These are phyloP conservation scores for Mediolabrus comicus DNA, from an alignment of 108 stramenopile species.

Conservation along the genomic window DNA sequence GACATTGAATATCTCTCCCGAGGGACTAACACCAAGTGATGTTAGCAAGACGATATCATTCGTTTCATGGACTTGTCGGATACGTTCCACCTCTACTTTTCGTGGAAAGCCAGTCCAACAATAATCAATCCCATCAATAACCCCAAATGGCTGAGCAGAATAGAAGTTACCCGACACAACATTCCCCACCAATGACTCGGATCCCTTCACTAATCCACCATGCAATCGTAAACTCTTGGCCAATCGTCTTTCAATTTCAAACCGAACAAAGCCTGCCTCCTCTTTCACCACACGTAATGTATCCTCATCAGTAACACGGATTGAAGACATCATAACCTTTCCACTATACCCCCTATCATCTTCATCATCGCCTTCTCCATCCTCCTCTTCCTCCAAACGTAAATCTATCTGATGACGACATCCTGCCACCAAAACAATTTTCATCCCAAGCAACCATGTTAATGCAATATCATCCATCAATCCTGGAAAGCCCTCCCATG, in stretches of 20 bases:
- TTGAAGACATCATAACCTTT: constrained; percentile 57
- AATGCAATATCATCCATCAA: constrained; percentile 92
- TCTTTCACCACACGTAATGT: constrained; percentile 88
- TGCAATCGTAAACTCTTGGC: constrained; percentile 73
- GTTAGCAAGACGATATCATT: constrained; percentile 93
- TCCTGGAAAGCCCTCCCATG: constrained; percentile 67
- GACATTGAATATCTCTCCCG: constrained; percentile 94
- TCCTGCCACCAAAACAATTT: constrained; percentile 82
- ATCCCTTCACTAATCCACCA: constrained; percentile 48
- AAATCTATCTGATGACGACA: constrained; percentile 80
- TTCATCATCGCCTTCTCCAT: constrained; percentile 14
- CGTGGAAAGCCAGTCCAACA: constrained; percentile 91
- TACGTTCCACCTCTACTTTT: constrained; percentile 85
- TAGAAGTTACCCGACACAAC: constrained; percentile 89
- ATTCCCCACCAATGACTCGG: constrained; percentile 63
- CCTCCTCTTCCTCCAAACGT: constrained; percentile 45
- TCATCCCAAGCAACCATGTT: constrained; percentile 91
- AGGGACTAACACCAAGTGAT: constrained; percentile 86
- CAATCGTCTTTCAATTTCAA: constrained; percentile 92
- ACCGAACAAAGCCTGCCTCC: constrained; percentile 93
- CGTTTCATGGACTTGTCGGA: constrained; percentile 70
- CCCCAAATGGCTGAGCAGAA: constrained; percentile 84
- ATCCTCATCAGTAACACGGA: constrained; percentile 83
- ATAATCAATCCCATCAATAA: constrained; percentile 77
- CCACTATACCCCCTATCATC: constrained; percentile 32